A percentile compares a stretch with the other conserved stretches of the same genome.
These are phyloP conservation scores for Volvox africanus DNA, from an alignment of 139 green algal species.

Conservation along the genomic window DNA sequence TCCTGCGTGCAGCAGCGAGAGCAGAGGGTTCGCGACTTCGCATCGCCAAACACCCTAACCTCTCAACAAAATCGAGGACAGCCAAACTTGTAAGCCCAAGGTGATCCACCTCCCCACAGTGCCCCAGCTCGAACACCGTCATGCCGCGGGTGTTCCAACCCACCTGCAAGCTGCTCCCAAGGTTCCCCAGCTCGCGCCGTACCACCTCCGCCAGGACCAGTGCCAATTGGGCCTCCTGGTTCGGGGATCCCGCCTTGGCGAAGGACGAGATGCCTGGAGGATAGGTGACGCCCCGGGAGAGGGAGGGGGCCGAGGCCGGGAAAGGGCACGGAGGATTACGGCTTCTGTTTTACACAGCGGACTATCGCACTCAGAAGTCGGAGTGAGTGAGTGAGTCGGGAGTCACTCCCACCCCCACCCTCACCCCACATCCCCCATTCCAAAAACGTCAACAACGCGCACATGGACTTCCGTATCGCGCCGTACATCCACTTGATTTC, in stretches of 20 bases:
- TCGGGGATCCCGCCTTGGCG: slow-evolving; percentile 3
- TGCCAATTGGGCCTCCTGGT: slow-evolving; percentile 51
- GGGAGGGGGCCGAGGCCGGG: background rate
- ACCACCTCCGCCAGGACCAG: slow-evolving; percentile 58
- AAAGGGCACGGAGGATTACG: background rate
- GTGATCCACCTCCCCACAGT: no score
- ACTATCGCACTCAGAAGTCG: background rate
- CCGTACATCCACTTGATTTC: background rate
- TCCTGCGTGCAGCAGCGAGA: slow-evolving; percentile 7
- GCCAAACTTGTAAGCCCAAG: background rate
- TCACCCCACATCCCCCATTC: no score
- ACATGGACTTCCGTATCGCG: no score
- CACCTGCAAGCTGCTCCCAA: slow-evolving; percentile 43
- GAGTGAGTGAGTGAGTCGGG: background rate
- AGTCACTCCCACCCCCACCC: no score
- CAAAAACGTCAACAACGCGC: no score
- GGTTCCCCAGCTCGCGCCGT: slow-evolving; percentile 45
- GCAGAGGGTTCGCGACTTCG: background rate
- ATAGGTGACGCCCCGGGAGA: background rate
- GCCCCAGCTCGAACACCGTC: no score
- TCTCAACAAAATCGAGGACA: background rate
- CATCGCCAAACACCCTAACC: background rate
- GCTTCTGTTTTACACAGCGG: background rate
- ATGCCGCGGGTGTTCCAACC: background rate
- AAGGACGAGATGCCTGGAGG: slow-evolving; percentile 18